These are phyloP conservation scores for Graphilbum sp. DNA, from an alignment of 2,329 filamentous ascomycete species.

Conservation along the genomic window DNA sequence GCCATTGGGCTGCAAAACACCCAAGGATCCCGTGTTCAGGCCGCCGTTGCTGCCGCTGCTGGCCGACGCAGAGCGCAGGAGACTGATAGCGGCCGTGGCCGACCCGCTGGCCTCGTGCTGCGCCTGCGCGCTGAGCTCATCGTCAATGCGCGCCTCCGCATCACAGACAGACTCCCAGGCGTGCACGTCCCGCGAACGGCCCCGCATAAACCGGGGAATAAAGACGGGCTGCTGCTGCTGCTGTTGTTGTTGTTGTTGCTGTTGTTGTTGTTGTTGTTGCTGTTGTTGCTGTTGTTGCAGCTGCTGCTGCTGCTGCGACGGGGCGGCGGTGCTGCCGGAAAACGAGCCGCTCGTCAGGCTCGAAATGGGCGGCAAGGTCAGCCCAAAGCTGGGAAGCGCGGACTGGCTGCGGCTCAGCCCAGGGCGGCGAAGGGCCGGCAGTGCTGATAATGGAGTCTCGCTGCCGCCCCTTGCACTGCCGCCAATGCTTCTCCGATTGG, in stretches of 20 bases:
- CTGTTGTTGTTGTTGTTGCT: background rate
- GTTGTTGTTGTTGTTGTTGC: too few species aligned
- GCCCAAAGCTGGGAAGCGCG: slow-evolving; percentile 38
- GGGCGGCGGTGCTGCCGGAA: background rate
- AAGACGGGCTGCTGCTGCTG: background rate
- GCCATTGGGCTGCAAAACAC: slow-evolving; percentile 34
- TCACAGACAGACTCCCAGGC: slow-evolving; percentile 89
- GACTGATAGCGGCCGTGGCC: slow-evolving; percentile 63
- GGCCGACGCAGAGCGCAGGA: slow-evolving; percentile 54
- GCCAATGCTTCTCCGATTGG: slow-evolving; percentile 1
- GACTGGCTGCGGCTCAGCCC: slow-evolving; percentile 57
- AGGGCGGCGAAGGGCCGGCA: slow-evolving; percentile 30
- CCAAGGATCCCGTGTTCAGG: slow-evolving; percentile 20
- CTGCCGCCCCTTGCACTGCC: background rate
- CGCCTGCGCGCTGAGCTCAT: slow-evolving; percentile 64
- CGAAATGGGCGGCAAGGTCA: slow-evolving; percentile 41
- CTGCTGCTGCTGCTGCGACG: background rate
- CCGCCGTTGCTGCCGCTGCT: slow-evolving; percentile 18
- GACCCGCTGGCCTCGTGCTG: slow-evolving; percentile 68
- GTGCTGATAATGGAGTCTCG: slow-evolving; percentile 21
- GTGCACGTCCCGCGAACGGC: slow-evolving; percentile 71
- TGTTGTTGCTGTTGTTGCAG: background rate
- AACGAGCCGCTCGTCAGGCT: slow-evolving; percentile 24
- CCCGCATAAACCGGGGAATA: slow-evolving; percentile 39
- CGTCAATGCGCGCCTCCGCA: slow-evolving; percentile 47